Evolutionary conservation across 78 protist species (phyloP), one percentile per base, ranked within the genome.

Genomic region (Tieghemostelium lacteum): DNA sequence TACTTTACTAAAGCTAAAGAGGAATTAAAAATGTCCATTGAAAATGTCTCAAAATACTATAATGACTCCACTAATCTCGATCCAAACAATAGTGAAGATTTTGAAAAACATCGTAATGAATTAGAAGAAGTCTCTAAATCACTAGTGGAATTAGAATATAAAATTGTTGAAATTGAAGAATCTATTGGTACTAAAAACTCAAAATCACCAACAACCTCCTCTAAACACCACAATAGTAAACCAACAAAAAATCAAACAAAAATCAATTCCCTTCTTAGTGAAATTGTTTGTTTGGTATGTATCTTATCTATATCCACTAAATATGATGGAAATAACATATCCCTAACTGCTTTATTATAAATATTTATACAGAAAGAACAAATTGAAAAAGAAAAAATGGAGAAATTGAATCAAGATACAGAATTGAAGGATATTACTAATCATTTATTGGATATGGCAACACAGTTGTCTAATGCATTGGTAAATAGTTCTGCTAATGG

Each of bases 401-500:
- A 83, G 69, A 70, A 64, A 65, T 40, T 83, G 3, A 28, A 37
- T 28, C 42, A 66, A 70, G 91, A 83, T 58, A 26, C 42, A 22
- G 91, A 83, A 29, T 60, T 83, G 29, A 73, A 58, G 69, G 91
- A 83, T 58, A 83, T 83, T 34, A 83, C 91, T 31, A 60, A 83
- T 12, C 91, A 83, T 60, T 69, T 83, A 58, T 70, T 83, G 31
- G 78, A 66, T 3, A 83, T 83, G 91, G 91, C 91, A 29, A 42
- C 75, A 29, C 91, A 83, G 58, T 62, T 83, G n/a, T 83, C 91
- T 37, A 83, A 58, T 20, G 39, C 91, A 17, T 29, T 83, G 12
- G 33, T 62, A 14, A 7, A 3, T 4, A 20, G 61, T 31, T 3
- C 57, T 12, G 6, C 75, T 22, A 24, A 17, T 29, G 20, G 39